Evolutionary conservation across 1,284 basidiomycete species (phyloP), one percentile per base, ranked within the genome.

Genomic region (Meripilus lineatus): DNA sequence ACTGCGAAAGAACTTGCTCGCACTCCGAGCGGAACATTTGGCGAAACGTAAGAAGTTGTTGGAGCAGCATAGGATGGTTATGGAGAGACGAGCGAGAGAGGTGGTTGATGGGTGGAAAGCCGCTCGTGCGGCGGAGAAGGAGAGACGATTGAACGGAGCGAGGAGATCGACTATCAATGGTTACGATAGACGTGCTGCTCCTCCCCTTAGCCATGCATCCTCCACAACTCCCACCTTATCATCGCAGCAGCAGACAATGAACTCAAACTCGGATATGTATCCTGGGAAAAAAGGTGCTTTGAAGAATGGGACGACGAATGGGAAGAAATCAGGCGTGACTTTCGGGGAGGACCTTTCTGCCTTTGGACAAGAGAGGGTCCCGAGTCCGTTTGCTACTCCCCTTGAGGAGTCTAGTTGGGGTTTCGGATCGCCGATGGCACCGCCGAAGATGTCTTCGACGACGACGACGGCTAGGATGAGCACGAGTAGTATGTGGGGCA

Each of bases 1-100:
- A 41, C 49, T 59, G 13, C 45, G 54, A 17, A 42, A 50, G 4
- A 40, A 47, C 24, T 39, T 56, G 30, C 18, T 13, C 23, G 21
- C 8, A 13, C 23, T 30, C 8, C n/a, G n/a, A 10, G 28, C 8
- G n/a, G 10, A 30, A 30, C 8, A 30, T 8, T 30, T 10, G 8
- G 28, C 8, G n/a, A 8, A 30, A 30, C 8, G n/a, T 8, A 30
- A 30, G 28, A 26, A 45, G 39, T 25, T 49, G 14, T 22, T 45
- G 3, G 35, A 33, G 38, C 35, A 26, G 8, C 47, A 51, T 24
- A 15, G 44, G 5, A 32, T 21, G 1, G 26, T 20, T 18, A 38
- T 51, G 41, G 50, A 51, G 45, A 14, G 22, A 14, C 32, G 42
- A 21, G 45, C 44, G 21, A 18, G 42, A 11, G 40, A 35, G 6